Percentiles rank a stretch among this genome's conserved stretches.
phyloP scores from a whole-genome alignment of 352 stramenopile species.

The Phytophthora fragariae region DNA sequence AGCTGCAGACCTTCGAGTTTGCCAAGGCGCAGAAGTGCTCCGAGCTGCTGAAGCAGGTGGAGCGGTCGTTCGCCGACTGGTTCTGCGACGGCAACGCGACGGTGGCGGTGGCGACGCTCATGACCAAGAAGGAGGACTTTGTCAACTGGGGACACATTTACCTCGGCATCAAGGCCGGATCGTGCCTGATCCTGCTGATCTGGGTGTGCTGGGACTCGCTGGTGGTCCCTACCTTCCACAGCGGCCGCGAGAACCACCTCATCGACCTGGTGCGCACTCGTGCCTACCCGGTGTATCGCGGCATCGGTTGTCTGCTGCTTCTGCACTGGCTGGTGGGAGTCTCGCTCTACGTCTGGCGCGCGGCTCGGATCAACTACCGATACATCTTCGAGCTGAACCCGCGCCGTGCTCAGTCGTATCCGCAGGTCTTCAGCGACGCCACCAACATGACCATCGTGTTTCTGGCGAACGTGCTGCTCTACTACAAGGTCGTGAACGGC shows the following conservation, averaged over 20 bases:
- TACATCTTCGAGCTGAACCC: conserved; percentile 97
- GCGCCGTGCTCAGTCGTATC: conserved; percentile 79
- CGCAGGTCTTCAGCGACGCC: conserved; percentile 95
- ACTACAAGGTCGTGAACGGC: conserved; percentile 96
- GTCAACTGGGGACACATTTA: conserved; percentile 87
- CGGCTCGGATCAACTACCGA: conserved; percentile 93
- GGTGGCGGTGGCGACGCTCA: conserved; percentile 81
- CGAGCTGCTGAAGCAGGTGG: conserved; percentile 63
- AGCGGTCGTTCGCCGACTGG: conserved; percentile 71
- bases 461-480: conserved; percentile 94
- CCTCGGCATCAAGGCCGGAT: conserved; percentile 85
- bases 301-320: conserved; percentile 94
- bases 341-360: conserved; percentile 92
- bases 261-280: conserved; percentile 80
- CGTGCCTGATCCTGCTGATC: conserved; percentile 79
- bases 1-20: conserved; percentile 70
- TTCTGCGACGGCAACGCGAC: conserved; percentile 80
- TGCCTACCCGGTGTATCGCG: conserved; percentile 96
- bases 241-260: conserved; percentile 69
- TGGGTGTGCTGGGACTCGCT: conserved; percentile 97
- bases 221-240: conserved; percentile 81
- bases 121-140: conserved; percentile 79
- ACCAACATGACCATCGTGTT: conserved; percentile 97
- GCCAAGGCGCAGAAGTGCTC: conserved; percentile 59
- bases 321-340: conserved; percentile 97